Percentiles rank a stretch among this genome's conserved stretches.
phyloP scores from a whole-genome alignment of 2,329 filamentous ascomycete genomes.

The Fusarium mangiferae region DNA sequence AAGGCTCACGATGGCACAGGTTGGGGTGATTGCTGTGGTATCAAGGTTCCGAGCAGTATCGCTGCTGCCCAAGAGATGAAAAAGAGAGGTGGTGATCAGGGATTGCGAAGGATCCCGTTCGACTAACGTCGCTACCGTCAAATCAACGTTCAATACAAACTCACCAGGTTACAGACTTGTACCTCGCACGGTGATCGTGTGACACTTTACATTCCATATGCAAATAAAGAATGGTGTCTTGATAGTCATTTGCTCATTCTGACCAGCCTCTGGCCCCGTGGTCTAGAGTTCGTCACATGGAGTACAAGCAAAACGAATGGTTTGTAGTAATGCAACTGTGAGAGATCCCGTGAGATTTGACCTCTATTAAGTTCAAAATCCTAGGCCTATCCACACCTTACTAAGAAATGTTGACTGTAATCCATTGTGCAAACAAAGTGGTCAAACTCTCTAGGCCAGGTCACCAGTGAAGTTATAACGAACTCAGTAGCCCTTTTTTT shows the following conservation, averaged over 20 bases:
- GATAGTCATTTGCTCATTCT: not conserved
- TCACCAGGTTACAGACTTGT: not conserved
- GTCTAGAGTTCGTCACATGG: not conserved
- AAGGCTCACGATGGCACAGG: slow-evolving; percentile 71
- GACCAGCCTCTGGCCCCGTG: not conserved
- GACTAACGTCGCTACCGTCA: slow-evolving; percentile 62
- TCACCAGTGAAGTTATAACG: not conserved
- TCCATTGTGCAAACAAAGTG: not conserved
- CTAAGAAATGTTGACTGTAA: not conserved
- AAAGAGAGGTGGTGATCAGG: slow-evolving; percentile 72
- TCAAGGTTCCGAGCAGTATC: slow-evolving; percentile 94
- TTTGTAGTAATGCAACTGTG: not conserved
- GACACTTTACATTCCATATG: not conserved
- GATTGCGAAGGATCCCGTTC: slow-evolving; percentile 81
- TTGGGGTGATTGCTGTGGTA: slow-evolving; percentile 98
- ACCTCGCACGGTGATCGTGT: no score
- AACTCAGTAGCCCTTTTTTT: not conserved
- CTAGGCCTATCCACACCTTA: not conserved
- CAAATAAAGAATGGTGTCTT: slow-evolving; percentile 4
- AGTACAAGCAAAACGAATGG: not conserved
- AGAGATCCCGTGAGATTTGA: not conserved
- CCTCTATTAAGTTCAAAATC: not conserved
- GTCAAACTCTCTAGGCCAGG: not conserved
- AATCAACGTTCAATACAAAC: not conserved
- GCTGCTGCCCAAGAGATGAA: slow-evolving; percentile 90